phyloP scores from a whole-genome alignment of 1,284 basidiomycete genomes.

The Sutorius eximius region DNA sequence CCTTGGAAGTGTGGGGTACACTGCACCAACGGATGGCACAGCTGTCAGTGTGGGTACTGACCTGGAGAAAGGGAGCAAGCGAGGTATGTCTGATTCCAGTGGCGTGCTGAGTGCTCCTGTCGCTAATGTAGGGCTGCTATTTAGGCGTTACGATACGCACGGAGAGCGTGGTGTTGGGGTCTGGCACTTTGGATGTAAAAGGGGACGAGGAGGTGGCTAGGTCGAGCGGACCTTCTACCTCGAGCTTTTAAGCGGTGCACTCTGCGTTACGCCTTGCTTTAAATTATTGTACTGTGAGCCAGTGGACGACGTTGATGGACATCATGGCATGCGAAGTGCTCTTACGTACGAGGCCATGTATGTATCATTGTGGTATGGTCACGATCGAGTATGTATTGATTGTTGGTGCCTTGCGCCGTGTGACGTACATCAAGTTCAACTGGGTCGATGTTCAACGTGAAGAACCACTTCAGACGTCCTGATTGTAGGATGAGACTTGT shows the following conservation, averaged over 20 bases:
- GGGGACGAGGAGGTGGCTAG: not conserved
- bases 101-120: not conserved
- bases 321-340: no score
- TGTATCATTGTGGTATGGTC: no score
- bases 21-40: not conserved
- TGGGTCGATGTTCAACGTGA: no score
- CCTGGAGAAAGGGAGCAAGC: not conserved
- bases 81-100: slow-evolving; percentile 7
- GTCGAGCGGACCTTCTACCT: not conserved
- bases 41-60: not conserved
- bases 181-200: not conserved
- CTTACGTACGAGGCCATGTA: no score
- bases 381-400: no score
- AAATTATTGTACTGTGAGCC: no score
- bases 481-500: no score
- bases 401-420: no score
- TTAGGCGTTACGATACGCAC: not conserved
- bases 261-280: not conserved
- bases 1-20: slow-evolving; percentile 4
- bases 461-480: no score
- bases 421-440: no score
- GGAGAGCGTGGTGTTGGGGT: not conserved
- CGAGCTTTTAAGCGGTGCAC: not conserved
- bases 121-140: not conserved
- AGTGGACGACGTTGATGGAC: no score